These are phyloP conservation scores for Rhodotorula kratochvilovae DNA, from an alignment of 768 basidiomycete species.

Conservation along the genomic window DNA sequence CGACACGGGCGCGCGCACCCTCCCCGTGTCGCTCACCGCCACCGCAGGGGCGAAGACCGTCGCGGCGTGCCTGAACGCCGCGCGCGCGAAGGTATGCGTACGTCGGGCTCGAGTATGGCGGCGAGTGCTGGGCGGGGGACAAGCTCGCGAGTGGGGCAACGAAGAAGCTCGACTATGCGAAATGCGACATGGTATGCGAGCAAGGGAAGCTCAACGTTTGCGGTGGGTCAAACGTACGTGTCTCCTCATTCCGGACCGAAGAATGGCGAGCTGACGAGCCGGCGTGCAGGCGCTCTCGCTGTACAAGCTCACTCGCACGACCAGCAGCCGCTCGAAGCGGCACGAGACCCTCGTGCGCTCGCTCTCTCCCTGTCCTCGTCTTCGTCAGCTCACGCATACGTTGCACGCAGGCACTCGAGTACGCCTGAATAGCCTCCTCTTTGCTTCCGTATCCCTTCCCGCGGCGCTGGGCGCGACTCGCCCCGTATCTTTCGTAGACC, in stretches of 20 bases:
- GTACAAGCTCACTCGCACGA: not conserved
- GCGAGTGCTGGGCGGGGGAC: not conserved
- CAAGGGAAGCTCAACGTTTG: not conserved
- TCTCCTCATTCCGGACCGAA: not conserved
- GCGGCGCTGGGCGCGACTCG: not conserved
- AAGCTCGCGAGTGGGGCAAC: not conserved
- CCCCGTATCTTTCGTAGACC: not conserved
- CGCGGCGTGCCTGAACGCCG: slow-evolving; percentile 2
- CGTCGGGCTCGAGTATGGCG: slow-evolving; percentile 11
- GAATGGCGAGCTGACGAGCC: not conserved
- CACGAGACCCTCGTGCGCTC: not conserved
- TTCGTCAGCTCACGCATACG: not conserved
- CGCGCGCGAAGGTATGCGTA: not conserved
- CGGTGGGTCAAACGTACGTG: slow-evolving; percentile 5
- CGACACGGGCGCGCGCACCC: not conserved
- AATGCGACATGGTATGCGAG: slow-evolving; percentile 12
- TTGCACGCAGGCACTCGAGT: not conserved
- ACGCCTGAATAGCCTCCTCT: not conserved
- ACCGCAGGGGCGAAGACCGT: not conserved
- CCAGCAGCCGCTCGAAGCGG: not conserved
- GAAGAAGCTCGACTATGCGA: slow-evolving; percentile 10
- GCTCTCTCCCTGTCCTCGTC: not conserved
- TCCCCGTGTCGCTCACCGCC: not conserved
- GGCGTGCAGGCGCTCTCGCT: slow-evolving; percentile 5
- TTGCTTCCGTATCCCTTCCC: not conserved